Conservation (phyloP, 352 stramenopile species). For the Phytophthora multivora region DNA sequence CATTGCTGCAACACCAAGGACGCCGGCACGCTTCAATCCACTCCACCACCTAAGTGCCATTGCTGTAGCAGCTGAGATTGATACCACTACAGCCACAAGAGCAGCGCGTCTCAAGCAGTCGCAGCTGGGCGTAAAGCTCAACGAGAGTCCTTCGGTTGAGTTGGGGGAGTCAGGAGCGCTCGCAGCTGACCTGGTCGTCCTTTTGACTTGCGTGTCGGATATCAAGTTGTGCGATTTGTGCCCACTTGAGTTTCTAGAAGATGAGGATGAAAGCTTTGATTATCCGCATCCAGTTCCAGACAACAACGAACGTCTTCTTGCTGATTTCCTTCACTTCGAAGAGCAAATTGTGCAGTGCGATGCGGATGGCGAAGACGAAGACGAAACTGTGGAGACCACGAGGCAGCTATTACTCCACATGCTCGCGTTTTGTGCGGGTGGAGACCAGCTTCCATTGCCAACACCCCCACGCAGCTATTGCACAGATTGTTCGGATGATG, state of each 20-base stretch:
- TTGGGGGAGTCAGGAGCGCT: not conserved
- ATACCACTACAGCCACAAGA: conserved; percentile 3
- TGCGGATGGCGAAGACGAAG: not conserved
- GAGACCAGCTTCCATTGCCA: conserved; percentile 16
- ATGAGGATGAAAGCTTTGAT: not conserved
- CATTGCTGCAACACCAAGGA: not conserved
- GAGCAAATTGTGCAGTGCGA: conserved; percentile 20
- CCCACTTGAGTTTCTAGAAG: not conserved
- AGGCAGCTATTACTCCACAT: conserved; percentile 13
- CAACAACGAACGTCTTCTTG: not conserved
- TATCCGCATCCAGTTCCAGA: not conserved
- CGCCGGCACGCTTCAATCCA: conserved; percentile 33
- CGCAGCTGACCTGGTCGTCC: conserved; percentile 15
- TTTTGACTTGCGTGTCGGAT: conserved; percentile 10
- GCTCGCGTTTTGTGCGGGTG: conserved; percentile 20
- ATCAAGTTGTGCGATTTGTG: conserved; percentile 4
- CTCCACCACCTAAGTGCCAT: conserved; percentile 42
- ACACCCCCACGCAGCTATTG: conserved; percentile 1
- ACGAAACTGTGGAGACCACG: conserved; percentile 2
- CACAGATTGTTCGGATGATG: conserved; percentile 1
- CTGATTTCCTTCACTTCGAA: conserved; percentile 15
- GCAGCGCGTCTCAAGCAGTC: not conserved
- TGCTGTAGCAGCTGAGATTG: conserved; percentile 27
- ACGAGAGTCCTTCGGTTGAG: not conserved
- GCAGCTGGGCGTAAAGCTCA: not conserved